These are phyloP conservation scores for Cutaneotrichosporon spelunceum DNA, from an alignment of 1,284 basidiomycete genomes.

Conservation along the genomic window DNA sequence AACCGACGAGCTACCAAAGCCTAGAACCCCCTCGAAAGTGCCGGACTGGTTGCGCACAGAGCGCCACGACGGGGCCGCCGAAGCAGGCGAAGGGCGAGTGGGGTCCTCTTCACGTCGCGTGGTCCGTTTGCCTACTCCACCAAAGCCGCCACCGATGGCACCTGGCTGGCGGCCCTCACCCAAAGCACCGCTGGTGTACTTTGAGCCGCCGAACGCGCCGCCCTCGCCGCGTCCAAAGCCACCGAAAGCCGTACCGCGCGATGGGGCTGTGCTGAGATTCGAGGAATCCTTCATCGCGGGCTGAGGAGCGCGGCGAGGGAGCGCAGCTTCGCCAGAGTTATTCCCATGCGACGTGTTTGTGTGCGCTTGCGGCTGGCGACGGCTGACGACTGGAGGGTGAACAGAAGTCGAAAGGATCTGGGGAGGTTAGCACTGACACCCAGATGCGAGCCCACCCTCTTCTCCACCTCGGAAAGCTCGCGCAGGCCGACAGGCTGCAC, in stretches of 20 bases:
- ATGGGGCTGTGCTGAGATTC: constrained; percentile 11
- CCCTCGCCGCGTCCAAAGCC: constrained; percentile 44
- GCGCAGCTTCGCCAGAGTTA: constrained; percentile 4
- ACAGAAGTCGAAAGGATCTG: constrained; percentile 41
- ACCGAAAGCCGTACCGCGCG: constrained; percentile 31
- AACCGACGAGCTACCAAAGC: constrained; percentile 33
- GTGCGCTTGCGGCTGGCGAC: constrained; percentile 24
- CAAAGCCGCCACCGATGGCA: constrained; percentile 45
- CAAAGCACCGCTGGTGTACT: constrained; percentile 33
- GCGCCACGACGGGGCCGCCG: constrained; percentile 42
- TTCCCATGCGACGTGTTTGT: constrained; percentile 5
- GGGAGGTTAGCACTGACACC: not conserved
- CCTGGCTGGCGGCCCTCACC: constrained; percentile 33
- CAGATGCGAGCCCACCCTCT: constrained; percentile 63
- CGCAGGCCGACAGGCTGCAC: constrained; percentile 70
- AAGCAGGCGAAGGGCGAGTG: constrained; percentile 14
- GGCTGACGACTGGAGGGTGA: constrained; percentile 37
- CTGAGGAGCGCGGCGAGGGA: constrained; percentile 13
- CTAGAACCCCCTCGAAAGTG: constrained; percentile 51
- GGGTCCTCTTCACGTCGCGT: constrained; percentile 18
- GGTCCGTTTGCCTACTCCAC: constrained; percentile 38
- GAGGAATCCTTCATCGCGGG: constrained; percentile 4
- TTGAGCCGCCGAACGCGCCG: constrained; percentile 42
- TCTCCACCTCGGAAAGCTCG: constrained; percentile 77
- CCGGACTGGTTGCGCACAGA: constrained; percentile 40